Evolutionary conservation across 352 stramenopile genomes (phyloP), one percentile per base, ranked within the genome.

Genomic region (Pythium utonaiense): DNA sequence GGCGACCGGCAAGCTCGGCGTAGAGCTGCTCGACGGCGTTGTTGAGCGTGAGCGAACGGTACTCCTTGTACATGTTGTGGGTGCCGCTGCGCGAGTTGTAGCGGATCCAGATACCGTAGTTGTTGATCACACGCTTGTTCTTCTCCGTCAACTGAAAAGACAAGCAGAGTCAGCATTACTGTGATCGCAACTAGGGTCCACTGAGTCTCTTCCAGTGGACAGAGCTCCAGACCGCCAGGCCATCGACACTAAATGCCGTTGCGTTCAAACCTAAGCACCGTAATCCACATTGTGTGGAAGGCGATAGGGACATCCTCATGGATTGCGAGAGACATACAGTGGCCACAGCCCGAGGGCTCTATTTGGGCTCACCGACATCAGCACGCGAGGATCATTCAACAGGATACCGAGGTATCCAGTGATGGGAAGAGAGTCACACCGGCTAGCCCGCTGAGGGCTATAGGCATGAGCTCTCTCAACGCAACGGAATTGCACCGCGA

Each of bases 61-160:
- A 99, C 88, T 99, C 98, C 82, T 99, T 98, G 96, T 99, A 99
- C 98, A 99, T 99, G 89, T 99, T 99, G 93, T 99, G 98, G 44
- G 97, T 99, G 73, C 97, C 97, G 58, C 92, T 98, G 71, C 97
- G 93, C 60, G 96, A 99, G 83, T 99, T 98, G 87, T 99, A 99
- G 67, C 97, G 94, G 69, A 99, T 96, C 96, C 96, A 99, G 78
- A 99, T 98, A 71, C 95, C 96, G 83, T 99, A 99, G 89, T 99
- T 99, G 80, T 99, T 99, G 65, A 99, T 85, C 40, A 98, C 91
- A 74, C 88, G 92, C 49, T 86, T 82, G 83, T 99, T 99, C 91
- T 99, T 99, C 83, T 99, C 98, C 52, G 81, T 78, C 60, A 99
- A 83, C 93, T 97, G 69, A 30, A 67, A 22, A 13, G 47, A 54